phyloP scores from a whole-genome alignment of 2,329 filamentous ascomycete species.

The Rhynchosporium secalis region DNA sequence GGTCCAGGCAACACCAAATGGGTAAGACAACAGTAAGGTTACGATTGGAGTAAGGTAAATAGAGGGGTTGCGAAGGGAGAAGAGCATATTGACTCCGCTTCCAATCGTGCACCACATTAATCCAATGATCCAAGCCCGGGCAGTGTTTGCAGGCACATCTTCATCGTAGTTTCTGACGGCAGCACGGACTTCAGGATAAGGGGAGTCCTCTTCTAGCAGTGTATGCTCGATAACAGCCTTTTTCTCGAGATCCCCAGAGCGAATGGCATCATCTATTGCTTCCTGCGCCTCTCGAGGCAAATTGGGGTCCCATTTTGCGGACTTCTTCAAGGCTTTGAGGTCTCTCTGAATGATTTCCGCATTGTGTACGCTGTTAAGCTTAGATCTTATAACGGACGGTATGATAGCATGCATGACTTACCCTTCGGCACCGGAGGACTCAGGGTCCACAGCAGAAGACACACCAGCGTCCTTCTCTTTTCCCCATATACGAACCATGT shows the following conservation, averaged over 20 bases:
- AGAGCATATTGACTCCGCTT: constrained; percentile 34
- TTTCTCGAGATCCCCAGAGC: constrained; percentile 19
- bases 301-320: constrained; percentile 20
- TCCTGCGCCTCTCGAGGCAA: constrained; percentile 16
- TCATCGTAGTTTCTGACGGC: constrained; percentile 66
- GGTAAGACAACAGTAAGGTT: constrained; percentile 22
- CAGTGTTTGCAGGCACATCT: constrained; percentile 64
- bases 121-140: constrained; percentile 65
- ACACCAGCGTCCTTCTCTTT: constrained; percentile 8
- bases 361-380: not conserved
- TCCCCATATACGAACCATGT: constrained; percentile 11
- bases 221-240: constrained; percentile 19
- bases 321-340: constrained; percentile 10
- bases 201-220: constrained; percentile 26
- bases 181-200: constrained; percentile 45
- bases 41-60: constrained; percentile 15
- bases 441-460: constrained; percentile 9
- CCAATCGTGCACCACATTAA: constrained; percentile 39
- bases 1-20: constrained; percentile 45
- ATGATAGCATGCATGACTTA: not conserved
- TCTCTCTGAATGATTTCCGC: constrained; percentile 11
- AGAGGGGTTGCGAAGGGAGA: constrained; percentile 32
- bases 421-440: constrained; percentile 8
- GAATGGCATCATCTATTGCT: constrained; percentile 15
- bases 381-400: too few species aligned